Evolutionary conservation across 2,329 filamentous ascomycete species (phyloP), one percentile per base, ranked within the genome.

Genomic region (Pseudocercospora fuligena): DNA sequence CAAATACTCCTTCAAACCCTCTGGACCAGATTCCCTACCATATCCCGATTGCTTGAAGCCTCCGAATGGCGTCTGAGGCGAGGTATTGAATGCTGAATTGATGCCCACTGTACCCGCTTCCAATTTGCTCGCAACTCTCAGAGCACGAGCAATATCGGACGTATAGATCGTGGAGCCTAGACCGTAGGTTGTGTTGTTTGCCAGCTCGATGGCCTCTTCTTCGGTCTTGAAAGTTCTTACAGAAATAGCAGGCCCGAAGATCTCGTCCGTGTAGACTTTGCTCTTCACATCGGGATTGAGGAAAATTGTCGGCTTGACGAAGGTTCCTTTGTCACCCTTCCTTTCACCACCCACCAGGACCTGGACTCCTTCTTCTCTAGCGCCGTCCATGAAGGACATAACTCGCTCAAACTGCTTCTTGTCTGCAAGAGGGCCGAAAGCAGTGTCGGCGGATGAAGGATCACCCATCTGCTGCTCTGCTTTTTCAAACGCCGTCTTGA

Each of bases 91-190:
- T 74, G 69, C 68, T 25, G 65, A 68, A 66, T 85, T 85, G 72
- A 85, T 83, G 61, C 84, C 82, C 5, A 84, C 78, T 14, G 83
- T 82, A 79, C 89, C 92, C 25, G 86, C 85, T 77, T 94, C 80
- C 57, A 83, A 78, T 65, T 78, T 75, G 67, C 75, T 78, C 5
- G 81, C 81, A 29, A 83, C 69, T 16, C 78, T 73, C 16, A 83
- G 60, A 2, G 78, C 81, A 21, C 79, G 69, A 1, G 73, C 78
- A 23, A 94, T 80, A 75, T 94, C 88, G 68, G 85, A 81, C 0
- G 91, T 93, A 77, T 92, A 95, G 1, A 95, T 85, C 0, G 91
- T 86, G 3, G 49, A 74, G 73, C 70, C 76, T 74, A 67, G 29
- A 5, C 63, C 66, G 36, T 68, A 68, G 12, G 58, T 59, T 8